Evolutionary conservation across 2,329 filamentous ascomycete species (phyloP).

Genomic region (Plenodomus lindquistii): DNA sequence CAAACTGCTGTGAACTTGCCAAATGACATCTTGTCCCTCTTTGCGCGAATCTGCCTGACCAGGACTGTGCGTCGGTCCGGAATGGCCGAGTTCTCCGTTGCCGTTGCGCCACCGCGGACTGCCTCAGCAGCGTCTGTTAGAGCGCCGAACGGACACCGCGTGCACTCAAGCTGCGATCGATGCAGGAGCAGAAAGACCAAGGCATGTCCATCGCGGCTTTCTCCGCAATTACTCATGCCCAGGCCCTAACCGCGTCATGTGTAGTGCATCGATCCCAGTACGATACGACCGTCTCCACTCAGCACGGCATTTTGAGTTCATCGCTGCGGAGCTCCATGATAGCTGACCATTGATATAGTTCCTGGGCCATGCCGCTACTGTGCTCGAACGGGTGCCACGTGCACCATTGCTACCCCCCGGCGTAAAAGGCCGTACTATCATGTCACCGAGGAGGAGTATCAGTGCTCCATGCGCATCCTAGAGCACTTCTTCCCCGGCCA

Average conservation of each 20-base stretch:
- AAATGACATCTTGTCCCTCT: constrained; percentile 22
- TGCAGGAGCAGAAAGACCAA: constrained; percentile 46
- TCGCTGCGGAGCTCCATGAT: background rate
- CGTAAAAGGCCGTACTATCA: constrained; percentile 45
- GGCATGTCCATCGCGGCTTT: constrained; percentile 19
- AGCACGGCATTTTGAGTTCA: background rate
- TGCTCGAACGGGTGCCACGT: constrained; percentile 40
- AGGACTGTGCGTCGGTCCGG: constrained; percentile 15
- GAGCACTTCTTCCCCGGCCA: constrained; percentile 43
- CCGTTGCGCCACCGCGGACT: constrained; percentile 18
- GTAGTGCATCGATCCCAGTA: constrained; percentile 47
- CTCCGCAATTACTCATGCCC: constrained; percentile 11
- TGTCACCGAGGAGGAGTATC: constrained; percentile 46
- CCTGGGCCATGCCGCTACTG: constrained; percentile 46
- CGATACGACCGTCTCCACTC: constrained; percentile 8
- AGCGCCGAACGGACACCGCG: constrained; percentile 35
- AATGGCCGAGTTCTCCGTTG: constrained; percentile 33
- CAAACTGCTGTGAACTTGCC: constrained; percentile 16
- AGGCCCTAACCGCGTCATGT: constrained; percentile 24
- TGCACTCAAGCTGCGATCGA: constrained; percentile 44
- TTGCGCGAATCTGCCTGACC: constrained; percentile 6
- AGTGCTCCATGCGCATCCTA: constrained; percentile 43
- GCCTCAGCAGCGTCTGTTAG: constrained; percentile 22
- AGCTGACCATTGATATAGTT: constrained; percentile 32
- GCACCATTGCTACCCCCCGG: constrained; percentile 42